A percentile compares a stretch with the other conserved stretches of the same genome.
Evolutionary conservation across 2,329 filamentous ascomycete species (phyloP).

Genomic region (Fusarium equiseti): DNA sequence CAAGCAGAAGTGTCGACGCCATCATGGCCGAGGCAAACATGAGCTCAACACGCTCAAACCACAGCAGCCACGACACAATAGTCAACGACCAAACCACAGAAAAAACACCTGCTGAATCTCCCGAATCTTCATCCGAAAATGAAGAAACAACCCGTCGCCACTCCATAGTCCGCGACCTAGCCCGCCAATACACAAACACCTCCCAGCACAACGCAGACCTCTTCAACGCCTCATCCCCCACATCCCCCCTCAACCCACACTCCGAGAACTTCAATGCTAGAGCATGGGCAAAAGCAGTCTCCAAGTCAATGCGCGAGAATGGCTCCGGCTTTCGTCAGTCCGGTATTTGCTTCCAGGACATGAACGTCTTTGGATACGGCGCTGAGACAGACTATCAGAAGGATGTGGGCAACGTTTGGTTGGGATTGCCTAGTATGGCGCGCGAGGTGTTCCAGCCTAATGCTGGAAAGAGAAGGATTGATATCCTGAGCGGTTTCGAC

Average conservation of each 20-base stretch:
- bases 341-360: constrained; percentile 58
- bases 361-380: constrained; percentile 60
- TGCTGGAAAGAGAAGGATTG: constrained; percentile 37
- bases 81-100: constrained; percentile 18
- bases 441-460: constrained; percentile 3
- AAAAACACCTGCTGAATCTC: background rate
- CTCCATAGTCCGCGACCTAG: constrained; percentile 40
- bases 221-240: constrained; percentile 33
- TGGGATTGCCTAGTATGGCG: constrained; percentile 39
- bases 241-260: constrained; percentile 63
- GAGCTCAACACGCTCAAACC: constrained; percentile 21
- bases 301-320: constrained; percentile 43
- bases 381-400: constrained; percentile 63
- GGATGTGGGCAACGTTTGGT: constrained; percentile 53
- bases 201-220: constrained; percentile 31
- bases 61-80: constrained; percentile 37
- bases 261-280: constrained; percentile 64
- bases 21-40: constrained; percentile 29
- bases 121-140: constrained; percentile 24
- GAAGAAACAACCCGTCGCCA: constrained; percentile 37
- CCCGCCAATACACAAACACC: constrained; percentile 31
- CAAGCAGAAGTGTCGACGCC: too few species aligned
- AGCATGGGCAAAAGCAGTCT: constrained; percentile 51
- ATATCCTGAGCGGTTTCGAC: constrained; percentile 72
- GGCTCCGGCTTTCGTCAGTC: constrained; percentile 47